These are phyloP conservation scores for Globisporangium barbulae DNA, from an alignment of 352 stramenopile species.

Conservation along the genomic window DNA sequence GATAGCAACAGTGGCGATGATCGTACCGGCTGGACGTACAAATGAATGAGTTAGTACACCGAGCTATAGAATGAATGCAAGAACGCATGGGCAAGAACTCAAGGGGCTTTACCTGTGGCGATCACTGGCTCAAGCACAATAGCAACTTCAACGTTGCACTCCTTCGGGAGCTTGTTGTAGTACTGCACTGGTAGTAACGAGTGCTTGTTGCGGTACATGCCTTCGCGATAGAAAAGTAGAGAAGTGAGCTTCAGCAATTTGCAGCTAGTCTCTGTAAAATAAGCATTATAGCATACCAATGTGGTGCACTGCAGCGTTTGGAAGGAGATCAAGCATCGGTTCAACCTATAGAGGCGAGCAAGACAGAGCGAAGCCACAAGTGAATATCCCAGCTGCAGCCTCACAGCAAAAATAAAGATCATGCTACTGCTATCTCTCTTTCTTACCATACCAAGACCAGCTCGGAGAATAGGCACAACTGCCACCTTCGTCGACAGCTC, in stretches of 20 bases:
- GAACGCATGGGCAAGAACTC: background rate
- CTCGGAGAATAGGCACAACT: slow-evolving; percentile 96
- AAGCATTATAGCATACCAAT: slow-evolving; percentile 86
- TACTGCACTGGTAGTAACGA: slow-evolving; percentile 96
- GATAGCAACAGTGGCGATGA: slow-evolving; percentile 94
- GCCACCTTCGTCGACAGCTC: slow-evolving; percentile 91
- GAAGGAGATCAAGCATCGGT: slow-evolving; percentile 95
- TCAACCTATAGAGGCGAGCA: slow-evolving; percentile 80
- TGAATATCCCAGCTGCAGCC: background rate
- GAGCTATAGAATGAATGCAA: background rate
- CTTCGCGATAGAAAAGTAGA: slow-evolving; percentile 16
- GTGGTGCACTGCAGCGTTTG: slow-evolving; percentile 95
- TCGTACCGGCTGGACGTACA: slow-evolving; percentile 70
- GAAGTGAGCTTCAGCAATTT: background rate
- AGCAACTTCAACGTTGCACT: slow-evolving; percentile 90
- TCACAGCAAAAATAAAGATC: background rate
- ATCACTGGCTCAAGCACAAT: slow-evolving; percentile 98
- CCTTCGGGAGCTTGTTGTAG: slow-evolving; percentile 98
- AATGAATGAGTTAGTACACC: background rate
- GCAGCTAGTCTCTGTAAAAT: background rate
- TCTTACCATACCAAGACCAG: slow-evolving; percentile 86
- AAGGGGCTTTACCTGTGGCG: slow-evolving; percentile 69
- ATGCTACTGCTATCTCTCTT: background rate
- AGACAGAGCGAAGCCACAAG: slow-evolving; percentile 3
- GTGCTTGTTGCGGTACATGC: slow-evolving; percentile 90